Conservation (phyloP, 768 basidiomycete species). For the Termitomyces eurrhizus region DNA sequence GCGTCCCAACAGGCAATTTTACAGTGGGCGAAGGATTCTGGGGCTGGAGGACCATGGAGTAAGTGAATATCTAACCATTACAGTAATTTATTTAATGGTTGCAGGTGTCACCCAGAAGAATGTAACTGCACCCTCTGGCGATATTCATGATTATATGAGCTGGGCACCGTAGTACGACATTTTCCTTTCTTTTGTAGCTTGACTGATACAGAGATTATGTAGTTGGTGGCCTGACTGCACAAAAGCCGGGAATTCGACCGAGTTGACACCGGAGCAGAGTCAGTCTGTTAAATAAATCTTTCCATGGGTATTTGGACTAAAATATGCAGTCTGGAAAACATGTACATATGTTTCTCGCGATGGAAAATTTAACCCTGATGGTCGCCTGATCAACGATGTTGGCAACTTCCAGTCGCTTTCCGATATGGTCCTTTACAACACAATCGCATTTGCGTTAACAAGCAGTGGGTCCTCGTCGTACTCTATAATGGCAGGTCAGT, state of each 20-base stretch:
- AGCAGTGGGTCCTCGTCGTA: conserved; percentile 33
- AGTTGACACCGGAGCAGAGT: conserved; percentile 51
- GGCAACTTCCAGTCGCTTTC: conserved; percentile 52
- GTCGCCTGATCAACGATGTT: conserved; percentile 49
- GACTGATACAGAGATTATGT: neutral
- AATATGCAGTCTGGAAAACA: conserved; percentile 44
- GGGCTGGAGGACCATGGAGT: conserved; percentile 54
- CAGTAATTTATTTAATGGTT: neutral
- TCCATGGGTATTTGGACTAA: neutral
- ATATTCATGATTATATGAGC: conserved; percentile 63
- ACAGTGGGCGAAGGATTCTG: conserved; percentile 41
- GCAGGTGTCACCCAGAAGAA: conserved; percentile 48
- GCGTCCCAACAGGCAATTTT: conserved; percentile 45
- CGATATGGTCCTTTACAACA: conserved; percentile 60
- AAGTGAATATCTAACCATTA: conserved; percentile 17
- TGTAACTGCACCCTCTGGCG: conserved; percentile 44
- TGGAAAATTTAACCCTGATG: conserved; percentile 65
- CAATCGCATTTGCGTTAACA: conserved; percentile 49
- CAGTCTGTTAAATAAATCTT: conserved; percentile 7
- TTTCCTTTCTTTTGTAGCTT: neutral
- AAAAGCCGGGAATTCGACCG: conserved; percentile 53
- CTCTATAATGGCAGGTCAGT: conserved; percentile 38
- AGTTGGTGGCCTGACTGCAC: conserved; percentile 67
- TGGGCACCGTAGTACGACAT: conserved; percentile 63
- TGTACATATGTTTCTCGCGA: conserved; percentile 57